Base-by-base conservation (phyloP, 371 early-diverging fungal species). In the Polyrhizophydium stewartii region DNA sequence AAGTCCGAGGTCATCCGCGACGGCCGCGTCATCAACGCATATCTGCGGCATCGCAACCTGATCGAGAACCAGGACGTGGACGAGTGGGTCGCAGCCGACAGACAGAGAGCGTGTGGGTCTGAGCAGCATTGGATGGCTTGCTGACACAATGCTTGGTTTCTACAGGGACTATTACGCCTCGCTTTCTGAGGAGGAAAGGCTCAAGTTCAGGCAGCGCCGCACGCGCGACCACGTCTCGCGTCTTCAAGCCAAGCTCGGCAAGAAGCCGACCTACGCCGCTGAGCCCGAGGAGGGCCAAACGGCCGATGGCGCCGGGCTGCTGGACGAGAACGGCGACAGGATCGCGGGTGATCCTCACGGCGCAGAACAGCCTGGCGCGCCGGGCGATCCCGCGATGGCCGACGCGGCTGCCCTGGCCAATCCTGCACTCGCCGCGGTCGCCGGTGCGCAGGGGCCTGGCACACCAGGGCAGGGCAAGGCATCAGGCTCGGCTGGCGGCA, bases 1-100 rank as follows among this genome's bases (percentile, higher is more conserved):
- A 83, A 85, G 55, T 72, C 85, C 27, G 94, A 95, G 65, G 77
- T 88, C 3, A 77, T 97, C 24, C 86, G 82, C 7, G 93, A 95
- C 61, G 80, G 85, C 22, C 83, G 87, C 1, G 93, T 97, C 0
- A 90, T 94, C 55, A 91, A 92, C 60, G 89, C 91, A 21, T 97
- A 97, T 56, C 67, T 92, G 63, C 82, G 91, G 19, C 91, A 92
- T 45, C 82, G 92, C 7, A 84, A 85, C 56, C 74, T 89, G 63
- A 92, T 95, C 66, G 92, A 92, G 65, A 87, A 43, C 25, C 66
- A 69, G 24, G 58, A 56, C 33, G 37, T 46, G 40, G 62, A 66
- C n/a, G 61, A 59, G 22, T 46, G 31, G 19, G 56, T 56, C 24
- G 38, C 12, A 43, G 37, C 37, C 5, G 28, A 31, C 17, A 64